phyloP scores from a whole-genome alignment of 2,329 filamentous ascomycete species.

The Penicillium occitanis region DNA sequence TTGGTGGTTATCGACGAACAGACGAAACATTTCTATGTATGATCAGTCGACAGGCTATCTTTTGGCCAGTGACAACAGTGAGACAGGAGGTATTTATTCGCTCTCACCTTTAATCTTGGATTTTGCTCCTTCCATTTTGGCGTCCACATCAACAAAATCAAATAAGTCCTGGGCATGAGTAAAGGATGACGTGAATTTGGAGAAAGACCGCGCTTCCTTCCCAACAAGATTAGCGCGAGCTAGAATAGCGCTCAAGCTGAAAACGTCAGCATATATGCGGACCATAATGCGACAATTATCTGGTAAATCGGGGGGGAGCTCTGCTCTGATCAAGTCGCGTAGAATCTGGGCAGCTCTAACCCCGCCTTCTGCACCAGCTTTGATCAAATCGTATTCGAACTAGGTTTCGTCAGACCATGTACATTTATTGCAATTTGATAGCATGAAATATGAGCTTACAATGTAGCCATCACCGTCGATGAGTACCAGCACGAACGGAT shows the following conservation, averaged over 20 bases:
- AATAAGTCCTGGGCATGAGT: not conserved
- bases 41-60: not conserved
- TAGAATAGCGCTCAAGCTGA: not conserved
- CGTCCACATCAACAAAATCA: not conserved
- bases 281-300: not conserved
- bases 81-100: not conserved
- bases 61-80: not conserved
- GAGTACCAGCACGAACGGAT: not conserved
- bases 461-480: not conserved
- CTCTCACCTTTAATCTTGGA: not conserved
- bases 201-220: not conserved
- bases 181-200: not conserved
- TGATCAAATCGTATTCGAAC: not conserved
- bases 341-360: not conserved
- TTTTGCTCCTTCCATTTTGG: not conserved
- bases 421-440: not conserved
- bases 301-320: not conserved
- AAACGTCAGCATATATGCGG: not conserved
- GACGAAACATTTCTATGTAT: conserved; percentile 35
- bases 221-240: not conserved
- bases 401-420: not conserved
- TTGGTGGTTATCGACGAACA: conserved; percentile 59
- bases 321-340: not conserved
- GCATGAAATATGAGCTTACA: not conserved
- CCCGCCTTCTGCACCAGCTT: not conserved